These are phyloP conservation scores for Sphaerobolus stellatus DNA, from an alignment of 1,284 basidiomycete species.

Conservation along the genomic window DNA sequence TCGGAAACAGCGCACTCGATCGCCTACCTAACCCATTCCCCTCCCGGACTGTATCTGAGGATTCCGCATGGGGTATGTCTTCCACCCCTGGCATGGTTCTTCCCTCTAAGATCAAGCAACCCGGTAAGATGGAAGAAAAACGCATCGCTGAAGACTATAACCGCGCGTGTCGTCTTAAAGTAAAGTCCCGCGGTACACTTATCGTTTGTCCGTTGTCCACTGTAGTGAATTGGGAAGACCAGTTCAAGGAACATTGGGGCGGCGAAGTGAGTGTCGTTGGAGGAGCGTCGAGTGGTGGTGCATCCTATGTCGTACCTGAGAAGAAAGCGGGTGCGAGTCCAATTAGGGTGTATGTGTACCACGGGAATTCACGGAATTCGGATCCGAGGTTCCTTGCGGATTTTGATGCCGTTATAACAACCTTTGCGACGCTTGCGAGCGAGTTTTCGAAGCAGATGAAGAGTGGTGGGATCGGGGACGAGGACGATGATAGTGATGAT, in stretches of 20 bases:
- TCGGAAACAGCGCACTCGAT: slow-evolving; percentile 59
- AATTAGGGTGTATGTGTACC: slow-evolving; percentile 87
- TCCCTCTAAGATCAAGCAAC: slow-evolving; percentile 53
- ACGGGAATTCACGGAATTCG: slow-evolving; percentile 85
- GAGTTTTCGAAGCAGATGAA: slow-evolving; percentile 91
- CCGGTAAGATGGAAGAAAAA: slow-evolving; percentile 68
- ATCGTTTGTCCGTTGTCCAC: slow-evolving; percentile 97
- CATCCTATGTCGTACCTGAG: slow-evolving; percentile 21
- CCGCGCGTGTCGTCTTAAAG: slow-evolving; percentile 71
- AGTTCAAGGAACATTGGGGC: slow-evolving; percentile 94
- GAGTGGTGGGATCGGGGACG: slow-evolving; percentile 63
- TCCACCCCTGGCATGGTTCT: slow-evolving; percentile 50
- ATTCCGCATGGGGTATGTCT: slow-evolving; percentile 58
- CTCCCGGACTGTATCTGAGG: slow-evolving; percentile 35
- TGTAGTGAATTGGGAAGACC: slow-evolving; percentile 98
- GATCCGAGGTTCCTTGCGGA: slow-evolving; percentile 85
- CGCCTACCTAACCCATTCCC: slow-evolving; percentile 40
- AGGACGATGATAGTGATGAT: slow-evolving; percentile 62
- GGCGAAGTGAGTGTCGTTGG: slow-evolving; percentile 80
- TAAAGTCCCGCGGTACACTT: slow-evolving; percentile 86
- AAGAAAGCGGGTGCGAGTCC: slow-evolving; percentile 31
- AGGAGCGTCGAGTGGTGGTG: slow-evolving; percentile 50
- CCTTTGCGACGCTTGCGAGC: slow-evolving; percentile 92
- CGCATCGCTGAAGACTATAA: slow-evolving; percentile 60
- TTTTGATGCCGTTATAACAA: slow-evolving; percentile 97